Evolutionary conservation across 805 yeast species (phyloP).

Genomic region (Candida patagonica): DNA sequence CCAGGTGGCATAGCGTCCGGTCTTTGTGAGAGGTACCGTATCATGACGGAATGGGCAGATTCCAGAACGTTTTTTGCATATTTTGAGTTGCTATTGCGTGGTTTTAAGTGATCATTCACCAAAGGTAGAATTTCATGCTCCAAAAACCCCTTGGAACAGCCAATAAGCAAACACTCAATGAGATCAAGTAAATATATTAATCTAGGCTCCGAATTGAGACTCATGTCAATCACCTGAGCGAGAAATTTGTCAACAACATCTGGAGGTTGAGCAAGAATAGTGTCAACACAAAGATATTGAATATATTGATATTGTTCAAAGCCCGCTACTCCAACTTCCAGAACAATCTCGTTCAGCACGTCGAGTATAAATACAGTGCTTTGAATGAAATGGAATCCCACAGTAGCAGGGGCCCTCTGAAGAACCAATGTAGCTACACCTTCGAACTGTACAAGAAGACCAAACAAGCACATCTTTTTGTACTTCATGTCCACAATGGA

Average conservation of each 20-base stretch:
- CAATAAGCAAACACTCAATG: slow-evolving; percentile 25
- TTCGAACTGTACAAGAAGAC: slow-evolving; percentile 20
- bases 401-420: slow-evolving; percentile 1
- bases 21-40: slow-evolving; percentile 23
- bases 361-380: slow-evolving; percentile 16
- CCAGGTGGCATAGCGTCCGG: slow-evolving; percentile 3
- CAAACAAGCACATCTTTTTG: slow-evolving; percentile 19
- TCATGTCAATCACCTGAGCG: not conserved
- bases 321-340: slow-evolving; percentile 21
- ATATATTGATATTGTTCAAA: slow-evolving; percentile 46
- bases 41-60: slow-evolving; percentile 53
- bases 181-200: slow-evolving; percentile 25
- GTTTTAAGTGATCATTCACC: slow-evolving; percentile 16
- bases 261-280: slow-evolving; percentile 19
- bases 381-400: slow-evolving; percentile 10
- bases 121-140: slow-evolving; percentile 29
- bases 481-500: not conserved
- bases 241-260: not conserved
- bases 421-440: slow-evolving; percentile 17
- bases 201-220: not conserved
- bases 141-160: slow-evolving; percentile 29
- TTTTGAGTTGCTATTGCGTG: slow-evolving; percentile 7
- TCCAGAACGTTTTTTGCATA: slow-evolving; percentile 35
- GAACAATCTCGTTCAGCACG: slow-evolving; percentile 20
- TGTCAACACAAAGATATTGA: slow-evolving; percentile 41